Base-by-base conservation (phyloP, 1,139 yeast genomes). In the Scheffersomyces cryptocercus region DNA sequence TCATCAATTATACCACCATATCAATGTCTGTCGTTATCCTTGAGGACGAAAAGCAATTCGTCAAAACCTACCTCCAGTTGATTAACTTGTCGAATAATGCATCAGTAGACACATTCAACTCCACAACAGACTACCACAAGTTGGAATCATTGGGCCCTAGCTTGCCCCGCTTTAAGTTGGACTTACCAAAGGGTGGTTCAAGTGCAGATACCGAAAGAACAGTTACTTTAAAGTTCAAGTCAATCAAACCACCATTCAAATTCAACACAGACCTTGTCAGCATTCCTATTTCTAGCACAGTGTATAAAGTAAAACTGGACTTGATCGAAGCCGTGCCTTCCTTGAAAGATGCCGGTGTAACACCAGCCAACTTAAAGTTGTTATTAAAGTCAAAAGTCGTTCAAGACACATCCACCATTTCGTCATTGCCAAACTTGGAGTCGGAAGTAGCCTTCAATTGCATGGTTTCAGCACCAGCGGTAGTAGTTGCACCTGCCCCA, bases 171-270 rank as follows among this genome's bases (percentile, higher is more conserved):
- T 51, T 64, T 35, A 53, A 55, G 15, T 57, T 53, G 29, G 55
- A 57, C 1, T 62, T 73, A 35, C 79, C 79, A 4, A 43, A 46
- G 9, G 16, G 29, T 15, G 46, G 35, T 24, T 28, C 24, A 5
- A 29, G 13, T 3, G 36, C 38, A 4, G 42, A 39, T 6, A 44
- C 35, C 2, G 39, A 45, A 5, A 42, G 43, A n/a, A 36, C 51
- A 10, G 47, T 56, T 13, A 42, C 47, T 4, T 50, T 73, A 20
- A 54, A 60, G 2, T 62, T 73, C 54, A 73, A 73, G 54, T 71
- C 77, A 24, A 72, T 74, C 42, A 70, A 68, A 45, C 78, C 79
- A 0, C 79, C 79, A 1, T 68, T 53, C 58, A 72, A 68, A 53
- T 73, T 74, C 52, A 55, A 57, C 24, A 48, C 62, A 3, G 64